A percentile compares a stretch with the other conserved stretches of the same genome.
Evolutionary conservation across 306 rosid species (phyloP).

Genomic region (Datisca glomerata): DNA sequence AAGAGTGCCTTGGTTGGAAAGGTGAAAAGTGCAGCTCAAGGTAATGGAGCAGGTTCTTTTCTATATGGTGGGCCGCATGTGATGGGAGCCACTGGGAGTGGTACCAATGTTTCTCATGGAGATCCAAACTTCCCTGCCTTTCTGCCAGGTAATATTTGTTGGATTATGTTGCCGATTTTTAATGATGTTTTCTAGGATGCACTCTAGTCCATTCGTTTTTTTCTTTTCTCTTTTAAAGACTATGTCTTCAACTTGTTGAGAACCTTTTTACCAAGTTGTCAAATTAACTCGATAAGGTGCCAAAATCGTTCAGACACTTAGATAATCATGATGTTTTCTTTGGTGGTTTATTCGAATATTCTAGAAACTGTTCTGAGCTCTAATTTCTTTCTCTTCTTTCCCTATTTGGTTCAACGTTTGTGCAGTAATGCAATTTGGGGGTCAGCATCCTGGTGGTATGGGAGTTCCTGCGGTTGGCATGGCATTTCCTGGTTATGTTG

Average conservation of each 20-base stretch:
- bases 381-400: neutral
- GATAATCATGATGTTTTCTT: neutral
- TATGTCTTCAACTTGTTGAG: neutral
- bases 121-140: constrained; percentile 80
- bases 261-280: too few species aligned
- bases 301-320: too few species aligned
- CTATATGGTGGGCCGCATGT: constrained; percentile 43
- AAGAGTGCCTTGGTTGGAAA: constrained; percentile 55
- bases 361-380: neutral
- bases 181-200: neutral
- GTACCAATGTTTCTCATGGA: constrained; percentile 44
- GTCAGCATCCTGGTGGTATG: constrained; percentile 94
- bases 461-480: constrained; percentile 99
- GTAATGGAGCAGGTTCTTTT: constrained; percentile 54
- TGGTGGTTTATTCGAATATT: neutral
- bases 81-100: constrained; percentile 56
- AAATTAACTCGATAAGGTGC: too few species aligned
- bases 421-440: constrained; percentile 94
- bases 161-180: neutral
- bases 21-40: constrained; percentile 52
- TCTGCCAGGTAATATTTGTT: constrained; percentile 61
- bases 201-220: neutral
- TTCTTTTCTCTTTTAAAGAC: neutral
- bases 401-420: constrained; percentile 13
- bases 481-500: constrained; percentile 99